phyloP scores from a whole-genome alignment of 768 basidiomycete species.

The Lactarius evosmus region DNA sequence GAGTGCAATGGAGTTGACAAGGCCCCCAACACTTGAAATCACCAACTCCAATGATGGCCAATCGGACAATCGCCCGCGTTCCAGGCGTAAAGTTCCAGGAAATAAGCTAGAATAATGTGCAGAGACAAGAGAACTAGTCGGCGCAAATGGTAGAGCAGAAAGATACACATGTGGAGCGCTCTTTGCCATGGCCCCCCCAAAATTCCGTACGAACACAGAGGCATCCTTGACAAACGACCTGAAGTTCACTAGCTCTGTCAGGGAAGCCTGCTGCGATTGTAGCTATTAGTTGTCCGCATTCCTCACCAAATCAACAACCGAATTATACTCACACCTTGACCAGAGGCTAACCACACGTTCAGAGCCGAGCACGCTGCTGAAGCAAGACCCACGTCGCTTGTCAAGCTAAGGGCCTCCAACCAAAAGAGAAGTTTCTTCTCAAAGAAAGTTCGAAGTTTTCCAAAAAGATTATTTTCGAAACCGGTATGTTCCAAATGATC shows the following conservation, averaged over 20 bases:
- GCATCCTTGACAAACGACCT: not conserved
- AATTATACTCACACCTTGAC: not conserved
- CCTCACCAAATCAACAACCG: not conserved
- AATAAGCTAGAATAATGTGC: not conserved
- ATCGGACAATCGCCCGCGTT: no score
- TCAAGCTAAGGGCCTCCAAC: slow-evolving; percentile 6
- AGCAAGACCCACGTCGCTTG: not conserved
- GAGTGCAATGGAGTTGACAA: slow-evolving; percentile 1
- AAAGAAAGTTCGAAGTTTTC: not conserved
- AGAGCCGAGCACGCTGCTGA: not conserved
- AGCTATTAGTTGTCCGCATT: not conserved
- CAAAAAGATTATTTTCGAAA: not conserved
- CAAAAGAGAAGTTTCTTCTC: slow-evolving; percentile 3
- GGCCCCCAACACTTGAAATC: not conserved
- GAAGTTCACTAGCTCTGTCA: not conserved
- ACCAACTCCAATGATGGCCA: not conserved
- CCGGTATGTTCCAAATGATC: not conserved
- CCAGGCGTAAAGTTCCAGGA: not conserved
- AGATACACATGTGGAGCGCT: no score
- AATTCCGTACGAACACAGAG: not conserved
- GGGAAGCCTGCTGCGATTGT: not conserved
- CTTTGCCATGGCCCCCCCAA: not conserved
- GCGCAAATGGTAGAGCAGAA: not conserved
- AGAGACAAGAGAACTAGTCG: not conserved
- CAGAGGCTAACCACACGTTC: not conserved